Conservation (phyloP, 129 eudicot species). For the Tagetes patula region DNA sequence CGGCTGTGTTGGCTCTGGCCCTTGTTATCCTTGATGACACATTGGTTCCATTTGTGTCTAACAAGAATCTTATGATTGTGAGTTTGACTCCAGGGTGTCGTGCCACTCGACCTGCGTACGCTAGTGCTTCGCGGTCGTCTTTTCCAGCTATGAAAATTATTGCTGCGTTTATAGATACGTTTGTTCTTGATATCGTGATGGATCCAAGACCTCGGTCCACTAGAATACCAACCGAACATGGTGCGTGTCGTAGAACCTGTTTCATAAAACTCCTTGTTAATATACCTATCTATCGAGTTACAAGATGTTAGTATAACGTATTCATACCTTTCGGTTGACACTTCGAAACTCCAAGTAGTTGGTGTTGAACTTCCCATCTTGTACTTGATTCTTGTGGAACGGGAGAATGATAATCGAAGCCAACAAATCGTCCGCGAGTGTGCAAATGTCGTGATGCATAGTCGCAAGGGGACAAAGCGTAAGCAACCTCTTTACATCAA, state of each 20-base stretch:
- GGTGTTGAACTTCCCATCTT: constrained; percentile 43
- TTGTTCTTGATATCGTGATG: constrained; percentile 38
- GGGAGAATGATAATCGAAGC: constrained; percentile 68
- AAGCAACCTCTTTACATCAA: constrained; percentile 51
- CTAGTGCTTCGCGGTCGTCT: constrained; percentile 86
- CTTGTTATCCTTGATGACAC: constrained; percentile 48
- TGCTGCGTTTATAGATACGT: constrained; percentile 47
- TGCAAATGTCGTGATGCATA: constrained; percentile 73
- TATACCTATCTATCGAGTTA: too few species aligned
- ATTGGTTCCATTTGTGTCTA: constrained; percentile 59
- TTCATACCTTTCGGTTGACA: constrained; percentile 69
- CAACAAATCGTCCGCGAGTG: constrained; percentile 65
- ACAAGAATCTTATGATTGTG: constrained; percentile 69
- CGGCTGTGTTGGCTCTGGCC: constrained; percentile 47
- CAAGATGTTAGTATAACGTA: too few species aligned
- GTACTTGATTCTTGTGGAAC: constrained; percentile 59
- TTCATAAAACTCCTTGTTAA: background rate
- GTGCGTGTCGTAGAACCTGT: constrained; percentile 75
- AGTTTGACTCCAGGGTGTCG: constrained; percentile 81
- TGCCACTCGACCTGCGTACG: constrained; percentile 80
- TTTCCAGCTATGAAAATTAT: constrained; percentile 87
- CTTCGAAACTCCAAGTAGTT: constrained; percentile 66
- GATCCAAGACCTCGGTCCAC: constrained; percentile 92
- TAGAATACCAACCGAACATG: constrained; percentile 80
- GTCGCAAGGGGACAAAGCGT: constrained; percentile 57